Evolutionary conservation across 208 protist genomes (phyloP).

Genomic region (Blechomonas ayalai): DNA sequence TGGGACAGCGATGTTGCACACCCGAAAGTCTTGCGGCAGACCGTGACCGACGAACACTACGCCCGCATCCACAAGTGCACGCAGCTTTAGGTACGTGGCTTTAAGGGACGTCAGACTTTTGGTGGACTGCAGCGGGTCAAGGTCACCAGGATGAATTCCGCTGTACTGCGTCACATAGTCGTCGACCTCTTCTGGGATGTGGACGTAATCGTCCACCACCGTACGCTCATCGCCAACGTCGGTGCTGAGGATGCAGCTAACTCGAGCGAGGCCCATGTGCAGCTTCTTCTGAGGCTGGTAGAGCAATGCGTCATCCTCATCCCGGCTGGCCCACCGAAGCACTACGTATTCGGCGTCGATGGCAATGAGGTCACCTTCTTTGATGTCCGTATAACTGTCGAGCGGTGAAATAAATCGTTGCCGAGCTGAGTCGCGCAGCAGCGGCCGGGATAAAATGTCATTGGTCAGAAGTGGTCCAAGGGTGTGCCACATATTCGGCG

Average conservation of each 20-base stretch:
- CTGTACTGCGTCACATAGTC: slow-evolving; percentile 91
- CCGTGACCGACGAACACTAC: slow-evolving; percentile 95
- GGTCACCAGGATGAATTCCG: slow-evolving; percentile 94
- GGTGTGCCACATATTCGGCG: slow-evolving; percentile 73
- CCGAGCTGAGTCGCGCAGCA: slow-evolving; percentile 41
- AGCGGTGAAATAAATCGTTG: slow-evolving; percentile 72
- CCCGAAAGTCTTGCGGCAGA: slow-evolving; percentile 93
- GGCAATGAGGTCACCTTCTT: slow-evolving; percentile 66
- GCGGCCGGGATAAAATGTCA: slow-evolving; percentile 62
- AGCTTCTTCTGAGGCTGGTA: slow-evolving; percentile 43
- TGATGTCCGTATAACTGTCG: slow-evolving; percentile 56
- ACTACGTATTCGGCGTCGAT: slow-evolving; percentile 90
- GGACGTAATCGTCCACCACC: slow-evolving; percentile 88
- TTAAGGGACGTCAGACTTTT: slow-evolving; percentile 94
- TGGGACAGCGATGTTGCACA: slow-evolving; percentile 95
- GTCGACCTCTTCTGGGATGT: slow-evolving; percentile 79
- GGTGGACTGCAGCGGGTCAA: slow-evolving; percentile 85
- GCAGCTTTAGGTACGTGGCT: slow-evolving; percentile 91
- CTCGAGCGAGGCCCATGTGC: slow-evolving; percentile 83
- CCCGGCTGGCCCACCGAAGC: slow-evolving; percentile 53
- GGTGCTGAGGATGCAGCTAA: slow-evolving; percentile 83
- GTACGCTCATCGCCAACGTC: slow-evolving; percentile 73
- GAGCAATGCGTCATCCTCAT: slow-evolving; percentile 26
- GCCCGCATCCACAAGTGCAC: slow-evolving; percentile 88
- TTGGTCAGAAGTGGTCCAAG: slow-evolving; percentile 73